These are phyloP conservation scores for Verruconis gallopava DNA, from an alignment of 2,329 filamentous ascomycete genomes.

Conservation along the genomic window DNA sequence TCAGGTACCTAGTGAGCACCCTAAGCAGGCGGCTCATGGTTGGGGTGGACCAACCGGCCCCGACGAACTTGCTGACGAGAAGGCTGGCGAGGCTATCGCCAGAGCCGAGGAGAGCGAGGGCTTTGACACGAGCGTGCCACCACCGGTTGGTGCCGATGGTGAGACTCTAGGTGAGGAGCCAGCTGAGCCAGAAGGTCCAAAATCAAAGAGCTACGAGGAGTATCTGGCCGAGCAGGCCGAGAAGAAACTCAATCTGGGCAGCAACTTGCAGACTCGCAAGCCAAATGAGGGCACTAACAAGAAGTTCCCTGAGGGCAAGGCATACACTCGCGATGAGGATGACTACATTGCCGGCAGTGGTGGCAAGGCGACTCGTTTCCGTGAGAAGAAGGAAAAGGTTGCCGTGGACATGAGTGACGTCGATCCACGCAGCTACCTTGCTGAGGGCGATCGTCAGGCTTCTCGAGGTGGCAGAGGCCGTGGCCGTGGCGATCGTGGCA, in stretches of 20 bases:
- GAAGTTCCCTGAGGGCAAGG: conserved; percentile 84
- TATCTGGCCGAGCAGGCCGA: conserved; percentile 67
- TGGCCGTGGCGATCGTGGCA: conserved; percentile 34
- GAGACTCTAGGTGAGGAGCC: conserved; percentile 21
- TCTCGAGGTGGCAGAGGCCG: conserved; percentile 17
- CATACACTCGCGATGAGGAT: conserved; percentile 48
- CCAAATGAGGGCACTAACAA: conserved; percentile 90
- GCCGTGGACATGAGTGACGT: conserved; percentile 72
- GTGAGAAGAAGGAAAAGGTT: conserved; percentile 86
- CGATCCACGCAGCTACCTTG: conserved; percentile 48
- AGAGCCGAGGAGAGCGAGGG: conserved; percentile 69
- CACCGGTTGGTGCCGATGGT: conserved; percentile 33
- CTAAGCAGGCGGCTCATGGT: conserved; percentile 77
- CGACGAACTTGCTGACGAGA: conserved; percentile 81
- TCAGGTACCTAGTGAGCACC: conserved; percentile 62
- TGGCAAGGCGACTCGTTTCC: conserved; percentile 71
- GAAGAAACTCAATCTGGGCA: conserved; percentile 63
- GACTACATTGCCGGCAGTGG: conserved; percentile 58
- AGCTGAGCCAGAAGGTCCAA: conserved; percentile 58
- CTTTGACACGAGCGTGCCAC: conserved; percentile 28
- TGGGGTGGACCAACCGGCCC: conserved; percentile 78
- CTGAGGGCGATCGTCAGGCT: conserved; percentile 35
- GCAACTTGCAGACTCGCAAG: conserved; percentile 62
- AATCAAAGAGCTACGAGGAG: conserved; percentile 77
- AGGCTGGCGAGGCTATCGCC: conserved; percentile 80